Conservation (phyloP, 1,139 yeast genomes). For the Suhomyces coccinellae region DNA sequence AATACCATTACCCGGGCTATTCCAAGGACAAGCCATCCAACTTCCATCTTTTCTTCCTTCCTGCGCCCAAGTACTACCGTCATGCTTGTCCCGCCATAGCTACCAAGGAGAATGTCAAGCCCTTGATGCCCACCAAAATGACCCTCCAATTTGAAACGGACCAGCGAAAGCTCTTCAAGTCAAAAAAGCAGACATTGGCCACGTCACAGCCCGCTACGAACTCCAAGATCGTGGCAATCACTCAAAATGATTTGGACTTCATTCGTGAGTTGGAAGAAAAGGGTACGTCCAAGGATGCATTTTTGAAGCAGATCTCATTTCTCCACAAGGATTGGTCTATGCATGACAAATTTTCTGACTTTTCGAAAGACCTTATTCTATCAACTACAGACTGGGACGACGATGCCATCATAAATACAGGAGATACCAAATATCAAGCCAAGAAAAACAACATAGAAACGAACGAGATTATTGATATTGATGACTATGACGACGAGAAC, state of each 20-base stretch:
- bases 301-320: constrained; percentile 31
- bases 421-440: constrained; percentile 20
- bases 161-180: constrained; percentile 44
- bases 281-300: constrained; percentile 21
- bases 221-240: constrained; percentile 23
- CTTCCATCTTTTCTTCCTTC: constrained; percentile 67
- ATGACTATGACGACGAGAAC: constrained; percentile 70
- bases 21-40: constrained; percentile 55
- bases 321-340: constrained; percentile 38
- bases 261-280: constrained; percentile 28
- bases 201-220: not conserved
- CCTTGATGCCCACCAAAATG: constrained; percentile 61
- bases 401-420: constrained; percentile 58
- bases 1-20: constrained; percentile 64
- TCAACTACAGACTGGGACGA: constrained; percentile 89
- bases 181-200: constrained; percentile 13
- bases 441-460: constrained; percentile 9
- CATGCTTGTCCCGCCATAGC: constrained; percentile 55
- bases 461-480: constrained; percentile 21
- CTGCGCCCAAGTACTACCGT: constrained; percentile 55
- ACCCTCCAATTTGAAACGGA: constrained; percentile 51
- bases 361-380: constrained; percentile 60
- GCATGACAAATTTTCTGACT: constrained; percentile 42
- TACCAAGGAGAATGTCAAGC: constrained; percentile 39
- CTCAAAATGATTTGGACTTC: constrained; percentile 34